Evolutionary conservation across 768 basidiomycete species (phyloP).

Genomic region (Roridomyces roridus): DNA sequence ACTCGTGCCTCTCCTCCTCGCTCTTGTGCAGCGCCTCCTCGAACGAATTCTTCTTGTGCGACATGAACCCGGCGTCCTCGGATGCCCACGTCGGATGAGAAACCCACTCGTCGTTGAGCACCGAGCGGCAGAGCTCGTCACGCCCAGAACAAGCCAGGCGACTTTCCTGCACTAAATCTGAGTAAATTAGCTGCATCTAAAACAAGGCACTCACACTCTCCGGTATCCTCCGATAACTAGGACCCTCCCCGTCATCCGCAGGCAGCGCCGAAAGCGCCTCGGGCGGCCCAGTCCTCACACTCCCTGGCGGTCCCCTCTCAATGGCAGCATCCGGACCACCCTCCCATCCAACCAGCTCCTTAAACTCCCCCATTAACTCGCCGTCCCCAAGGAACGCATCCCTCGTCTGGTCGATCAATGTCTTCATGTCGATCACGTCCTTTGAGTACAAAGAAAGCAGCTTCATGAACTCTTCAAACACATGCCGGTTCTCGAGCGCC

Average conservation of each 20-base stretch:
- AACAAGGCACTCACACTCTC: slow-evolving; percentile 69
- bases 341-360: slow-evolving; percentile 84
- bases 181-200: slow-evolving; percentile 2
- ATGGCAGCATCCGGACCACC: slow-evolving; percentile 61
- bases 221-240: slow-evolving; percentile 91
- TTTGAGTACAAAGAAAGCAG: slow-evolving; percentile 89
- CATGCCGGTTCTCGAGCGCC: slow-evolving; percentile 72
- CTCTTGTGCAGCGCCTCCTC: slow-evolving; percentile 96
- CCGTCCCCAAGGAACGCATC: slow-evolving; percentile 81
- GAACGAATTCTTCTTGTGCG: slow-evolving; percentile 96
- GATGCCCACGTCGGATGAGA: slow-evolving; percentile 99
- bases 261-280: slow-evolving; percentile 81
- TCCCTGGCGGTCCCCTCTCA: slow-evolving; percentile 78
- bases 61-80: slow-evolving; percentile 91
- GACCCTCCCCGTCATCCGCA: slow-evolving; percentile 86
- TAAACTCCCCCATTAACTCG: slow-evolving; percentile 84
- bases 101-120: slow-evolving; percentile 97
- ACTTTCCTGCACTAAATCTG: slow-evolving; percentile 66
- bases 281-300: slow-evolving; percentile 76
- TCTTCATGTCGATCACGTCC: slow-evolving; percentile 87
- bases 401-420: slow-evolving; percentile 80
- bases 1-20: slow-evolving; percentile 98
- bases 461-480: slow-evolving; percentile 95
- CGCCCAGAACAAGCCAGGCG: slow-evolving; percentile 91
- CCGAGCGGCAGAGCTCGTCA: slow-evolving; percentile 92